Percentiles rank a stretch among this genome's conserved stretches.
phyloP scores from a whole-genome alignment of 1,284 basidiomycete genomes.

The Xerocomus amazonicus region DNA sequence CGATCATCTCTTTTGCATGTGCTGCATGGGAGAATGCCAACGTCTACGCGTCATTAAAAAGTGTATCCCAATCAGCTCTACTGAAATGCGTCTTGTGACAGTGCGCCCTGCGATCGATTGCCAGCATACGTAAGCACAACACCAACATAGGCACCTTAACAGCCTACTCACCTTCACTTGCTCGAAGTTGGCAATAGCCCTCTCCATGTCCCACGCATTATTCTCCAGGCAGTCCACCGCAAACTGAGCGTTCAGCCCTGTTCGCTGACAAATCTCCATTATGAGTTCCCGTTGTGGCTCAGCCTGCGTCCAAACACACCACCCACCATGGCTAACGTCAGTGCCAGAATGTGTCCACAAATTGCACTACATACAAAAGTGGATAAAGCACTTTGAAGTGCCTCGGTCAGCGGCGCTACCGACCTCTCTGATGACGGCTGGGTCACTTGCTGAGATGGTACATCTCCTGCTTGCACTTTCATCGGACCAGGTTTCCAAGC shows the following conservation, averaged over 20 bases:
- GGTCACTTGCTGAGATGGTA: conserved; percentile 22
- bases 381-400: conserved; percentile 48
- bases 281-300: conserved; percentile 67
- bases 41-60: too few species aligned
- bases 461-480: conserved; percentile 51
- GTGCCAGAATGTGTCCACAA: background rate
- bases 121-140: conserved; percentile 27
- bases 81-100: conserved; percentile 45
- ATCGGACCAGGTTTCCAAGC: conserved; percentile 76
- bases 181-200: conserved; percentile 78
- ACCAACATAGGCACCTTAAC: conserved; percentile 9
- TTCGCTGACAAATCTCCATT: conserved; percentile 63
- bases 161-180: conserved; percentile 65
- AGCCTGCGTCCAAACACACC: conserved; percentile 42
- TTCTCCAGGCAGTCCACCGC: conserved; percentile 77
- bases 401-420: conserved; percentile 26
- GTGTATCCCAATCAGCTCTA: conserved; percentile 1
- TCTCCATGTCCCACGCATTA: conserved; percentile 77
- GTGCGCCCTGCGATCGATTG: conserved; percentile 33
- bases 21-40: too few species aligned
- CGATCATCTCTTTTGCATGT: too few species aligned
- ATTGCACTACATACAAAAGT: conserved; percentile 49
- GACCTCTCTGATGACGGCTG: conserved; percentile 23
- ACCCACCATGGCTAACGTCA: background rate
- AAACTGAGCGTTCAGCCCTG: conserved; percentile 72